These are phyloP conservation scores for Tricholomella constricta DNA, from an alignment of 768 basidiomycete genomes.

Conservation along the genomic window DNA sequence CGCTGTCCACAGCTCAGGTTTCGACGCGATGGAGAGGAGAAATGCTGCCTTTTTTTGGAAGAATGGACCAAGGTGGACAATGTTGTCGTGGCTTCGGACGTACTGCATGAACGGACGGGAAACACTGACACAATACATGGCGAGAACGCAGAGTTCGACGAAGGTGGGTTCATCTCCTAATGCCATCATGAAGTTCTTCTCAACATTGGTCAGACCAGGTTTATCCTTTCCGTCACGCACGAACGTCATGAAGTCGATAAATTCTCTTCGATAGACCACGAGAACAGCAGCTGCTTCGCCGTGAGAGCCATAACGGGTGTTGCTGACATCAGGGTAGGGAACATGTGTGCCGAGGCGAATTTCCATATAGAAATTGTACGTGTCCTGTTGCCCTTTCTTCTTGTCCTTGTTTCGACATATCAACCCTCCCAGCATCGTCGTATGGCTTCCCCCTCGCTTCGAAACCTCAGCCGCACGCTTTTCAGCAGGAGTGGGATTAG, in stretches of 20 bases:
- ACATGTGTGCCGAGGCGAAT: slow-evolving; percentile 16
- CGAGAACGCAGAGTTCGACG: slow-evolving; percentile 28
- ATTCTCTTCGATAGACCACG: slow-evolving; percentile 20
- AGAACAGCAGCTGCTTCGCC: slow-evolving; percentile 28
- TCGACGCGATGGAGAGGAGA: no score
- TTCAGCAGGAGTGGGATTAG: no score
- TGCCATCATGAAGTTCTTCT: slow-evolving; percentile 29
- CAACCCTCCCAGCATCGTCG: no score
- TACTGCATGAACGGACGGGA: no score
- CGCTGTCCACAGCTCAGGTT: no score
- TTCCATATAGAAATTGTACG: slow-evolving; percentile 23
- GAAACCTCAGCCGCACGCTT: no score
- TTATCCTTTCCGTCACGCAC: slow-evolving; percentile 29
- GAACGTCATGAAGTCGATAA: slow-evolving; percentile 26
- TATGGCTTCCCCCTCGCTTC: no score
- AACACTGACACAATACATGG: no score
- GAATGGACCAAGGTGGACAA: no score
- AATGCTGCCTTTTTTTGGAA: no score
- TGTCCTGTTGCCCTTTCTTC: slow-evolving; percentile 37
- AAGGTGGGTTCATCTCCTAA: slow-evolving; percentile 26
- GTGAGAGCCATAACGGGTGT: slow-evolving; percentile 35
- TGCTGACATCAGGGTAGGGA: slow-evolving; percentile 37
- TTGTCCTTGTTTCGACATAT: slow-evolving; percentile 22
- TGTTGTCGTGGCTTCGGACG: no score
- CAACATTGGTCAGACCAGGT: slow-evolving; percentile 31